Percentiles rank a stretch among this genome's conserved stretches.
These are phyloP conservation scores for Nemophila menziesii DNA, from an alignment of 257 asterid species.

Conservation along the genomic window DNA sequence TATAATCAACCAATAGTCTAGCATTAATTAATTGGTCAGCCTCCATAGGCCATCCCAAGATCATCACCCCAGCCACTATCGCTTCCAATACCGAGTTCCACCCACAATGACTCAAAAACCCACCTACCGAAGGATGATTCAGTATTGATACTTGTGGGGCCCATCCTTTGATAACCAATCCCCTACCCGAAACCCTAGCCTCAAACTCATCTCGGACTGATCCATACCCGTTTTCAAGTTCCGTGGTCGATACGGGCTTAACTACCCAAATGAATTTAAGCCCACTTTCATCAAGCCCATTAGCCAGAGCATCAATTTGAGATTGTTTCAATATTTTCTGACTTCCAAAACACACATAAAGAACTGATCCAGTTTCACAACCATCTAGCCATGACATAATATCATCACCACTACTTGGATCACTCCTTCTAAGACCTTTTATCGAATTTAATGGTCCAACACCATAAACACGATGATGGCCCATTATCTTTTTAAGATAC, in stretches of 20 bases:
- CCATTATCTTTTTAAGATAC: constrained; percentile 20
- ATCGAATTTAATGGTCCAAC: constrained; percentile 48
- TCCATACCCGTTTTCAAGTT: constrained; percentile 37
- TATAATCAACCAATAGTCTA: constrained; percentile 36
- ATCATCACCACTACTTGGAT: neutral
- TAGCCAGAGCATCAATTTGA: constrained; percentile 48
- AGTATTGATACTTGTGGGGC: constrained; percentile 55
- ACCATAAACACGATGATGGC: constrained; percentile 29
- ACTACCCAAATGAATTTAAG: constrained; percentile 50
- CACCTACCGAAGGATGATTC: constrained; percentile 44
- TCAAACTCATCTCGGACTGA: constrained; percentile 36
- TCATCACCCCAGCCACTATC: constrained; percentile 36
- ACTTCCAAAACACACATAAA: constrained; percentile 68
- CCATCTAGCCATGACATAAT: constrained; percentile 35
- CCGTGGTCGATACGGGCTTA: constrained; percentile 33
- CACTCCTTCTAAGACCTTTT: constrained; percentile 6
- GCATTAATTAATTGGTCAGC: constrained; percentile 63
- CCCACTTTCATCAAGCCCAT: constrained; percentile 48
- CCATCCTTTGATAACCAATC: constrained; percentile 52
- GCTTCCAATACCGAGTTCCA: constrained; percentile 72
- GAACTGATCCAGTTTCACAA: constrained; percentile 38
- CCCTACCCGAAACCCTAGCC: constrained; percentile 29
- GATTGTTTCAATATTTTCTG: constrained; percentile 40
- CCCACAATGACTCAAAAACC: constrained; percentile 70
- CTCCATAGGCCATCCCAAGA: constrained; percentile 85